These are phyloP conservation scores for Rhizopus arrhizus DNA, from an alignment of 371 early-diverging fungal genomes.

Conservation along the genomic window DNA sequence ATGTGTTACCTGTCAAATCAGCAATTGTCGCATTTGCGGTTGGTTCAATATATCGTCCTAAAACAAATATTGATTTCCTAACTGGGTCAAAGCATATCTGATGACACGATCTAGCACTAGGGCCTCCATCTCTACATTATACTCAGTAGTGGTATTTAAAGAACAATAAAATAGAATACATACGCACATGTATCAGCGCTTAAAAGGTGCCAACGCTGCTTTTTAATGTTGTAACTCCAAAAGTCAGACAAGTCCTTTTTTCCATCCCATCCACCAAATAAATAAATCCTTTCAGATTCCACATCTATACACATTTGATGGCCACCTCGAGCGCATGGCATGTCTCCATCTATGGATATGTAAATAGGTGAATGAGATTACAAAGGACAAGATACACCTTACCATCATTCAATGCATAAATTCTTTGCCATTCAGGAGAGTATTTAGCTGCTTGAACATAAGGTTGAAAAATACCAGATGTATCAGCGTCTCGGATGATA, in stretches of 20 bases:
- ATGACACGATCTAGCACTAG: constrained; percentile 91
- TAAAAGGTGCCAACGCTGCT: constrained; percentile 75
- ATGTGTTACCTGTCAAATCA: constrained; percentile 55
- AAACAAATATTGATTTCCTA: constrained; percentile 72
- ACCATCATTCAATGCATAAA: constrained; percentile 47
- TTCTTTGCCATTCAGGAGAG: constrained; percentile 71
- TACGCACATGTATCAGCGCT: constrained; percentile 75
- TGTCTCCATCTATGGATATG: constrained; percentile 36
- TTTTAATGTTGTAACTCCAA: constrained; percentile 76
- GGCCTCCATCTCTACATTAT: constrained; percentile 74
- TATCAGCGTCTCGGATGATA: constrained; percentile 61
- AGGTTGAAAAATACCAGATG: constrained; percentile 64
- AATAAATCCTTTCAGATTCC: constrained; percentile 73
- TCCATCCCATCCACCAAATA: constrained; percentile 98
- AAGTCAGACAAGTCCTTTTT: constrained; percentile 87
- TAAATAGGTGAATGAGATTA: not conserved
- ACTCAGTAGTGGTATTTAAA: not conserved
- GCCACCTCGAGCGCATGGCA: constrained; percentile 82
- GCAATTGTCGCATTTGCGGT: not conserved
- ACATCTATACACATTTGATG: constrained; percentile 96
- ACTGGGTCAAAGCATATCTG: constrained; percentile 86
- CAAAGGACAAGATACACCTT: not conserved
- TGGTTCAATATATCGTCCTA: constrained; percentile 89
- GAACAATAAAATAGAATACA: not conserved
- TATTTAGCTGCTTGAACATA: constrained; percentile 71